Conservation (phyloP, 345 rosid genomes). For the Salix dunnii region DNA sequence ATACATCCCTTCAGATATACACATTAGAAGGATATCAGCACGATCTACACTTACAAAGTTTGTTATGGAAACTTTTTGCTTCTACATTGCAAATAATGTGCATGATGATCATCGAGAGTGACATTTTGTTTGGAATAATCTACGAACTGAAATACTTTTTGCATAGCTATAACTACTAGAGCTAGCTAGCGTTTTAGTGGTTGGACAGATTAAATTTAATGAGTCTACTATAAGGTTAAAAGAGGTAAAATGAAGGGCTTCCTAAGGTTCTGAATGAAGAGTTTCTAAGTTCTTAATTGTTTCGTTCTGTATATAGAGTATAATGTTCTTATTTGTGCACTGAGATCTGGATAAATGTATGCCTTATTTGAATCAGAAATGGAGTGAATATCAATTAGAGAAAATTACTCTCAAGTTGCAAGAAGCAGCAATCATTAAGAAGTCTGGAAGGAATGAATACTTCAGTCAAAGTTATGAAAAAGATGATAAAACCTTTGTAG, state of each 20-base stretch:
- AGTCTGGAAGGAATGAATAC: background rate
- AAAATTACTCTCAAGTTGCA: slow-evolving; percentile 25
- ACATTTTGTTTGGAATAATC: no score
- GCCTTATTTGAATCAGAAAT: slow-evolving; percentile 29
- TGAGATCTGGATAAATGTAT: background rate
- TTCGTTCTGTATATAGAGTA: background rate
- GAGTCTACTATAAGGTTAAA: background rate
- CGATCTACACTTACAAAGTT: background rate
- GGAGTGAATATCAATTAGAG: slow-evolving; percentile 23
- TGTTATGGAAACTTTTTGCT: background rate
- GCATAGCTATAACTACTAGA: background rate
- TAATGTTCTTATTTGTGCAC: background rate
- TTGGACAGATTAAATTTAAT: no score
- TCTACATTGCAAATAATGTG: background rate
- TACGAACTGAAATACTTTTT: background rate
- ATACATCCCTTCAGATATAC: background rate
- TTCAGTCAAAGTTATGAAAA: background rate
- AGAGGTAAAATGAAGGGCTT: background rate
- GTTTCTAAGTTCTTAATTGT: background rate
- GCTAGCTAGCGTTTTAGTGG: no score
- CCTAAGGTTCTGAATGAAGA: background rate
- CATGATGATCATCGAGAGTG: background rate
- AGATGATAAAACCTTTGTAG: slow-evolving; percentile 26
- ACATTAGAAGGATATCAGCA: background rate
- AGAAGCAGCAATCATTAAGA: slow-evolving; percentile 15